Percentiles rank a stretch among this genome's conserved stretches.
phyloP scores from a whole-genome alignment of 805 yeast genomes.

The Kodamaea kaohsiungensis region DNA sequence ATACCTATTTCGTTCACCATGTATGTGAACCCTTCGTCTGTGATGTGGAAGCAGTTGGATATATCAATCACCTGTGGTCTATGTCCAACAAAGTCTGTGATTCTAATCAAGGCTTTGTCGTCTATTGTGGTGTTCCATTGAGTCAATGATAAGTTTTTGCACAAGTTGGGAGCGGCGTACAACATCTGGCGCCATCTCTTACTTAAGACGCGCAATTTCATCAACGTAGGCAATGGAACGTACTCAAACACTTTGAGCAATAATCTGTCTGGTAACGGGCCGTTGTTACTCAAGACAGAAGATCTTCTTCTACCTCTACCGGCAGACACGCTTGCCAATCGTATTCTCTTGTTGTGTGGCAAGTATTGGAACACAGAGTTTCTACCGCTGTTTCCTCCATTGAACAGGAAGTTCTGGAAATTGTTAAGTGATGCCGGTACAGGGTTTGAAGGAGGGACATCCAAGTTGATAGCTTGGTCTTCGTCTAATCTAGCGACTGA shows the following conservation, averaged over 20 bases:
- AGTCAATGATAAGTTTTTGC: slow-evolving; percentile 53
- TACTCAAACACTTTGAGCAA: slow-evolving; percentile 54
- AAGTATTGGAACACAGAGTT: slow-evolving; percentile 49
- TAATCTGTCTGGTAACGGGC: slow-evolving; percentile 63
- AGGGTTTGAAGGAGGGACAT: slow-evolving; percentile 44
- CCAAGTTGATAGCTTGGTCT: slow-evolving; percentile 17
- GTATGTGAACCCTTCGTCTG: slow-evolving; percentile 73
- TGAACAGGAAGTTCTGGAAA: slow-evolving; percentile 28
- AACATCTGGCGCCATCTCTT: slow-evolving; percentile 69
- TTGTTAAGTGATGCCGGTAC: slow-evolving; percentile 31
- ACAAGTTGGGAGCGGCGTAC: slow-evolving; percentile 55
- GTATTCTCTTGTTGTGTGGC: slow-evolving; percentile 54
- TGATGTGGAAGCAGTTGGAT: slow-evolving; percentile 74
- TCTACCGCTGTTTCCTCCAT: slow-evolving; percentile 13
- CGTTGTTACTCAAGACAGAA: slow-evolving; percentile 51
- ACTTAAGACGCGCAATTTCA: slow-evolving; percentile 60
- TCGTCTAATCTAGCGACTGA: slow-evolving; percentile 13
- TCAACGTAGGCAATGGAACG: slow-evolving; percentile 56
- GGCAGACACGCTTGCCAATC: slow-evolving; percentile 46
- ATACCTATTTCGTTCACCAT: slow-evolving; percentile 72
- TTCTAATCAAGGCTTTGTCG: slow-evolving; percentile 56
- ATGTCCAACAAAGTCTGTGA: slow-evolving; percentile 70
- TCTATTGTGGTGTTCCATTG: slow-evolving; percentile 63
- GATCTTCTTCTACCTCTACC: slow-evolving; percentile 49
- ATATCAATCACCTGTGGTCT: slow-evolving; percentile 62